Evolutionary conservation across 495 filamentous ascomycete genomes (phyloP).

Genomic region (Aspergillus baeticus): DNA sequence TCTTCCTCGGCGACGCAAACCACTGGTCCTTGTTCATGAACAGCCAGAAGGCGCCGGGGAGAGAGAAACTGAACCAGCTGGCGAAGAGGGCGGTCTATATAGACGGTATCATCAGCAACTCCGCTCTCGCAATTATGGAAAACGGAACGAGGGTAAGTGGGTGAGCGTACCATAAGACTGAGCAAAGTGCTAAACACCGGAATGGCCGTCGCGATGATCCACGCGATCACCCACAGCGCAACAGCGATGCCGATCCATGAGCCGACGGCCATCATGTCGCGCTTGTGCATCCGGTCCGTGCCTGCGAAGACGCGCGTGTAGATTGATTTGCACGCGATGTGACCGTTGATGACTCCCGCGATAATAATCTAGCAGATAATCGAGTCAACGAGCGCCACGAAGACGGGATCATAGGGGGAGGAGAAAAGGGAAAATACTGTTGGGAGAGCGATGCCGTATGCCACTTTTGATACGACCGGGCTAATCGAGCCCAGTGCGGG

Average conservation of each 20-base stretch:
- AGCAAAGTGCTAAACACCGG: conserved; percentile 70
- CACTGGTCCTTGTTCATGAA: conserved; percentile 39
- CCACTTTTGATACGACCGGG: conserved; percentile 59
- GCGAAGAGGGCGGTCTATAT: conserved; percentile 40
- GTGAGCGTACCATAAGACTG: conserved; percentile 44
- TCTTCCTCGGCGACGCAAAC: conserved; percentile 34
- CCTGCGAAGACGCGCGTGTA: conserved; percentile 59
- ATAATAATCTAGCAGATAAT: conserved; percentile 42
- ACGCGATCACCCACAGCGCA: conserved; percentile 61
- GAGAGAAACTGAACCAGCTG: conserved; percentile 34
- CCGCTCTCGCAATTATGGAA: too few species aligned
- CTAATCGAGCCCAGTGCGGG: conserved; percentile 73
- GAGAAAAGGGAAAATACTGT: conserved; percentile 42
- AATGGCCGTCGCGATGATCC: conserved; percentile 70
- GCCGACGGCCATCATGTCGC: conserved; percentile 45
- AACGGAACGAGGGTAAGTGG: too few species aligned
- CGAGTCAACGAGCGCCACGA: background rate
- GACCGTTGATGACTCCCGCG: conserved; percentile 68
- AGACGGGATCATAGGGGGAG: background rate
- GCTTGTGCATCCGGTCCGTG: conserved; percentile 59
- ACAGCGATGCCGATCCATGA: conserved; percentile 60
- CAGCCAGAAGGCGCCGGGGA: conserved; percentile 45
- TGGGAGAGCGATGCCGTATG: conserved; percentile 76
- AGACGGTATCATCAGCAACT: background rate
- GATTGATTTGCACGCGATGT: conserved; percentile 63